Conservation (phyloP, 495 filamentous ascomycete genomes). For the Trichoderma virens region DNA sequence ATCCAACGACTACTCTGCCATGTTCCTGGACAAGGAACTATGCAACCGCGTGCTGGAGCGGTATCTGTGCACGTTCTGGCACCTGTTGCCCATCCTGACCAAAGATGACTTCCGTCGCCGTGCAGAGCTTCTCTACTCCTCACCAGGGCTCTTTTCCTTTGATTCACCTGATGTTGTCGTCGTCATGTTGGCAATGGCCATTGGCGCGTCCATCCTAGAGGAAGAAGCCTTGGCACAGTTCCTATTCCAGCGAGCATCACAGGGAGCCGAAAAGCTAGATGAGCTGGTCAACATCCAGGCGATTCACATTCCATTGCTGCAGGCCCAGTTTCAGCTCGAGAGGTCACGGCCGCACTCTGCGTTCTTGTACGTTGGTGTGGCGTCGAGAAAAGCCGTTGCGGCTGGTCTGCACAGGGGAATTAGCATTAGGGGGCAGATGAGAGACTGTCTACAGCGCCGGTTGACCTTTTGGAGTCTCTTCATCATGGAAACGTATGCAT, state of each 20-base stretch:
- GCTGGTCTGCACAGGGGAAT: neutral
- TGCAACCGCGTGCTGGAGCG: neutral
- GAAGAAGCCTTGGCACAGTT: neutral
- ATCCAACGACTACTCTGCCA: neutral
- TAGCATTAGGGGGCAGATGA: neutral
- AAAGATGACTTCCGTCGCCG: constrained; percentile 1
- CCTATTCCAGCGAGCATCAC: neutral
- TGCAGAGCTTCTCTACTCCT: neutral
- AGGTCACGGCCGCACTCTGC: neutral
- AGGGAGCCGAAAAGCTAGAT: neutral
- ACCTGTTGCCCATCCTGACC: constrained; percentile 1
- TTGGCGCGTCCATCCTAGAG: neutral
- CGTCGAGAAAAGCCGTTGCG: neutral
- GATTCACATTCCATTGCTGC: neutral
- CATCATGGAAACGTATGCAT: neutral
- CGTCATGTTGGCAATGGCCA: neutral
- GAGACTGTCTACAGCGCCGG: neutral
- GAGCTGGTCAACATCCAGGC: constrained; percentile 1
- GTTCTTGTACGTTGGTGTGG: neutral
- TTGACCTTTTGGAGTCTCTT: neutral
- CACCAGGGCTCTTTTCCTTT: neutral
- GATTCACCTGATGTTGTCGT: neutral
- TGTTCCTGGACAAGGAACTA: neutral
- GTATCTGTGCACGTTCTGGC: neutral
- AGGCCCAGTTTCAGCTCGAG: neutral